Evolutionary conservation across 2,329 filamentous ascomycete species (phyloP).

Genomic region (Biscogniauxia marginata): DNA sequence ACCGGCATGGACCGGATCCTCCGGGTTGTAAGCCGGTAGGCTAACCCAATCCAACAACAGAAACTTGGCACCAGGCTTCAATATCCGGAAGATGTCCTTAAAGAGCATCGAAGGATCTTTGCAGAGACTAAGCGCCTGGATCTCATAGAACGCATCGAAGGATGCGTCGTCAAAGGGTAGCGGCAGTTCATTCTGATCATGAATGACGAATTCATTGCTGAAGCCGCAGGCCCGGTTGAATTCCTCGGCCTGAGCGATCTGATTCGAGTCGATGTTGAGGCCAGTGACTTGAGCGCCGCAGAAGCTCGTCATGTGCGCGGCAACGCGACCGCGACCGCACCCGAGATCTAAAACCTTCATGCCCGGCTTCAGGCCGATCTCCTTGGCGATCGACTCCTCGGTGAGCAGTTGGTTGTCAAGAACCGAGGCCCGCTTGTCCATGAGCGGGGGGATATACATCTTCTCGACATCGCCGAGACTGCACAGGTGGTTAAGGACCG

Average conservation of each 20-base stretch:
- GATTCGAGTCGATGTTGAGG: slow-evolving; percentile 54
- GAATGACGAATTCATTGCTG: slow-evolving; percentile 46
- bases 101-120: slow-evolving; percentile 47
- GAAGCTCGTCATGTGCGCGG: slow-evolving; percentile 51
- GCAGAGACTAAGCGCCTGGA: slow-evolving; percentile 55
- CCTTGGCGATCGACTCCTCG: slow-evolving; percentile 48
- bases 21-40: slow-evolving; percentile 47
- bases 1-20: slow-evolving; percentile 45
- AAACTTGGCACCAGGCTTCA: slow-evolving; percentile 50
- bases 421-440: slow-evolving; percentile 49
- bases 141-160: slow-evolving; percentile 57
- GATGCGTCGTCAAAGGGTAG: slow-evolving; percentile 48
- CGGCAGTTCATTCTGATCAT: slow-evolving; percentile 52
- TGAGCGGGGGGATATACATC: slow-evolving; percentile 56
- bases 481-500: slow-evolving; percentile 54
- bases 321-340: slow-evolving; percentile 52
- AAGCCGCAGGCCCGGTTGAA: slow-evolving; percentile 34
- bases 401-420: slow-evolving; percentile 53
- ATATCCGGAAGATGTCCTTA: slow-evolving; percentile 46
- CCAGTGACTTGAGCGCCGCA: slow-evolving; percentile 48
- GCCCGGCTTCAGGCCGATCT: slow-evolving; percentile 44
- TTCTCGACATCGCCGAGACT: slow-evolving; percentile 56
- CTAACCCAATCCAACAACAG: slow-evolving; percentile 54
- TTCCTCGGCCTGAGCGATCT: slow-evolving; percentile 35
- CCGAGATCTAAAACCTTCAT: slow-evolving; percentile 51